Percentiles rank a stretch among this genome's conserved stretches.
Evolutionary conservation across 129 eudicot species (phyloP).

Genomic region (Silybum marianum): DNA sequence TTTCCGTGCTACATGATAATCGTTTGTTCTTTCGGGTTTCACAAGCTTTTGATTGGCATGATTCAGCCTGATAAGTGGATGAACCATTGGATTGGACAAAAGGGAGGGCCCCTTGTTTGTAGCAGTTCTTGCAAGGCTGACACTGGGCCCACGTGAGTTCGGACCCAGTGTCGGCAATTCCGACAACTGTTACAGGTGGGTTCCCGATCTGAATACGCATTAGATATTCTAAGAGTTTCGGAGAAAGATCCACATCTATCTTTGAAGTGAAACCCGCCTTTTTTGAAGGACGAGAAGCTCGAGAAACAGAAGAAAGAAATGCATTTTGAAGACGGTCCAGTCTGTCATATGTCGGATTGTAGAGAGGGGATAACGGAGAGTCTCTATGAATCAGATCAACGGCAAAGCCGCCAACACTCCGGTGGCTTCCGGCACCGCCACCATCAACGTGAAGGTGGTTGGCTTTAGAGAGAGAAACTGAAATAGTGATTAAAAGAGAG

Average conservation of each 20-base stretch:
- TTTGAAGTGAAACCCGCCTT: neutral
- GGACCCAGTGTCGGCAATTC: slow-evolving; percentile 68
- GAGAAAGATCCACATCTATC: slow-evolving; percentile 24
- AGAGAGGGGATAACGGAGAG: slow-evolving; percentile 54
- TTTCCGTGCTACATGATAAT: neutral
- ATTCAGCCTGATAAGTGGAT: slow-evolving; percentile 33
- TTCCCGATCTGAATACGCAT: slow-evolving; percentile 61
- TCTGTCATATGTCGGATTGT: slow-evolving; percentile 29
- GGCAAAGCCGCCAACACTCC: slow-evolving; percentile 33
- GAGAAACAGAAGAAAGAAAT: slow-evolving; percentile 41
- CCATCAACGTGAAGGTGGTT: neutral
- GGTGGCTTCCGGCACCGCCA: neutral
- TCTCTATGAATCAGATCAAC: slow-evolving; percentile 51
- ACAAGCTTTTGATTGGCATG: slow-evolving; percentile 51
- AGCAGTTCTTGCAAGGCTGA: slow-evolving; percentile 53
- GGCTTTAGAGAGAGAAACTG: slow-evolving; percentile 17
- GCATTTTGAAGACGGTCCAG: slow-evolving; percentile 34
- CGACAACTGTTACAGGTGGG: slow-evolving; percentile 47
- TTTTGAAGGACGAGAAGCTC: slow-evolving; percentile 6
- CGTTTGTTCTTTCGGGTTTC: neutral
- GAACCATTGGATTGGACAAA: slow-evolving; percentile 47
- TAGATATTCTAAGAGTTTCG: slow-evolving; percentile 47
- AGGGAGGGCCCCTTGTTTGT: slow-evolving; percentile 54
- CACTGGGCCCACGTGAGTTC: slow-evolving; percentile 78
- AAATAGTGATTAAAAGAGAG: slow-evolving; percentile 12